Evolutionary conservation across 1,139 yeast genomes (phyloP), one percentile per base, ranked within the genome.

Genomic region (Wickerhamiella infanticola): DNA sequence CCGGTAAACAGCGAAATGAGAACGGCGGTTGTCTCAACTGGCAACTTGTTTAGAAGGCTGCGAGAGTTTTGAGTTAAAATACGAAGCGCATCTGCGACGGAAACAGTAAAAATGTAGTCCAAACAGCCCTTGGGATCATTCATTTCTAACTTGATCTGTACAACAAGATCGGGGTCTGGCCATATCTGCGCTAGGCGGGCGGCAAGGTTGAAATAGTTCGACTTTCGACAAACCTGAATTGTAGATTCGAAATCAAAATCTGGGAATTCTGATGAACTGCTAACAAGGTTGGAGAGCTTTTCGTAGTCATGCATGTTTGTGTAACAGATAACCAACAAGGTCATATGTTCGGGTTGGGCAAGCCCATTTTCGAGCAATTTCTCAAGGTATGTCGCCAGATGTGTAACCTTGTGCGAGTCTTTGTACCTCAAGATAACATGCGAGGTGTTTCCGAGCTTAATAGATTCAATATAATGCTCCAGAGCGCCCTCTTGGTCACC

Each of bases 1-100:
- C 97, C 97, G 0, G 97, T 88, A 59, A 90, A 90, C 1, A 88
- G 81, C 39, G 82, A 81, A 47, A 90, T 88, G 47, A 88, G 67
- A 40, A 90, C 63, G 39, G 80, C 79, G 0, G 95, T 86, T 0
- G 95, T 81, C 50, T 81, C 88, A 49, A 81, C 74, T 0, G 98
- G 97, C 41, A 76, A 65, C 45, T 69, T 62, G 44, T 81, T 82
- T 43, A 90, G 66, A 36, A 90, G 64, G 0, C 66, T 61, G 49
- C 83, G 76, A 3, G 94, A 79, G 57, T 75, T 79, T 39, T 78
- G 81, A 11, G 72, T 65, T 45, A 90, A 65, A 18, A 84, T 78
- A 41, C 88, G 67, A 36, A 88, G 65, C 9, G 88, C 75, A 45
- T 90, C 96, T 57, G 83, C 90, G 35, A 85, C 79, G 0, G 80